Base-by-base conservation (phyloP, 2,329 filamentous ascomycete genomes). In the Lasiodiplodia sp. region DNA sequence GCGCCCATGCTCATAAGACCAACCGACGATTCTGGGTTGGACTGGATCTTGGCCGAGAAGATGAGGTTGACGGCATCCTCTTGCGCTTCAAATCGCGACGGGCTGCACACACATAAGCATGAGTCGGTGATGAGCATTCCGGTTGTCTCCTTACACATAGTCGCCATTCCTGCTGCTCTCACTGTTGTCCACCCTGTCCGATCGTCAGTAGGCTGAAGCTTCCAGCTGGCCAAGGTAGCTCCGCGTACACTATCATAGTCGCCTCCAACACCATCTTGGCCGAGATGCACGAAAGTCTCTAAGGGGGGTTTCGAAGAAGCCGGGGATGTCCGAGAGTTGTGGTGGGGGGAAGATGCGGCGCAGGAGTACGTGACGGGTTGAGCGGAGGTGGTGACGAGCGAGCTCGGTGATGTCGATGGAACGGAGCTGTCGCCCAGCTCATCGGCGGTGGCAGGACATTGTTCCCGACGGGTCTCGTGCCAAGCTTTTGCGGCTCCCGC, bases 1-100 rank as follows among this genome's bases (percentile, higher is more conserved):
- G 95, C 96, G 72, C 93, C 96, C 95, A 98, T 98, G 83, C 93
- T 97, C 94, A 99, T 97, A 72, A 99, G 86, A 65, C 96, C 96
- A 72, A 99, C 96, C 12, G 94, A 96, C 8, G 95, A 98, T 83
- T 99, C 96, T 38, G 96, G 94, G 81, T 99, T 97, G 74, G 91
- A 92, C 83, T 94, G 91, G 74, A 94, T 97, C 82, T 99, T 97
- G 78, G 92, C 93, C 79, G 94, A 93, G 85, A 98, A 98, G 77
- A 98, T 91, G 76, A 97, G 90, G 82, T 92, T 96, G 77, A 97
- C 93, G 68, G 95, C 94, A 82, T 99, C 96, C 75, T 93, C 88
- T 87, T 99, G 96, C 75, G 96, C 94, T 83, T 97, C 94, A 87
- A 94, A 99, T 82, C 96, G 90, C 73, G 94, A 96, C 69, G 96